These are phyloP conservation scores for Nemania sp. DNA, from an alignment of 2,329 filamentous ascomycete genomes.

Conservation along the genomic window DNA sequence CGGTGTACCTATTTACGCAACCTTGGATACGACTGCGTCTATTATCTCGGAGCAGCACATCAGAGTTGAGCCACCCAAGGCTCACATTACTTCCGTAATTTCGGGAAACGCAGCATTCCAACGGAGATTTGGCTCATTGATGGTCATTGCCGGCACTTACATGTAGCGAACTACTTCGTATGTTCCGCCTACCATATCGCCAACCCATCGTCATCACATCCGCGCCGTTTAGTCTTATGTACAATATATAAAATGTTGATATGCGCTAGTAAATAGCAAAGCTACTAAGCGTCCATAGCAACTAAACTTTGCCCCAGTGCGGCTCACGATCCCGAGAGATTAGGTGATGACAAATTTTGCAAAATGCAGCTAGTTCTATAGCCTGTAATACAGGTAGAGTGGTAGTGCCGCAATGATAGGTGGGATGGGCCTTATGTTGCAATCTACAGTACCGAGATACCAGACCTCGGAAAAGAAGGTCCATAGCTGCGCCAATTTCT, in stretches of 20 bases:
- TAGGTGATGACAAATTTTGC: conserved; percentile 25
- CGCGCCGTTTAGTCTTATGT: neutral
- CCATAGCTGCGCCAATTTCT: conserved; percentile 12
- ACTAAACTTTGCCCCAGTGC: conserved; percentile 25
- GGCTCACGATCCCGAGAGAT: conserved; percentile 25
- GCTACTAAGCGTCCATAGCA: conserved; percentile 10
- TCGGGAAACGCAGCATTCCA: conserved; percentile 9
- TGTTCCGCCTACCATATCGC: conserved; percentile 7
- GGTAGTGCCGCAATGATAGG: conserved; percentile 21
- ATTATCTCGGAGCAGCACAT: neutral
- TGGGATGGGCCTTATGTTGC: conserved; percentile 10
- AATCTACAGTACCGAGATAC: neutral
- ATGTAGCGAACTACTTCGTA: conserved; percentile 4
- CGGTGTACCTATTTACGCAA: conserved; percentile 4
- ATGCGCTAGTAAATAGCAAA: conserved; percentile 4
- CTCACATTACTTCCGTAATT: conserved; percentile 19
- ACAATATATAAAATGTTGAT: conserved; percentile 6
- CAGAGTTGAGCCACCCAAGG: conserved; percentile 19
- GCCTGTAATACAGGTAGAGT: conserved; percentile 3
- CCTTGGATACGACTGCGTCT: neutral
- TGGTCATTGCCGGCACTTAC: conserved; percentile 10
- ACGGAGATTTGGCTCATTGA: conserved; percentile 17
- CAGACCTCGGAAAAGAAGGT: conserved; percentile 1
- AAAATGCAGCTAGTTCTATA: conserved; percentile 8
- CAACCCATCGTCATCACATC: conserved; percentile 4